Percentiles rank a stretch among this genome's conserved stretches.
phyloP scores from a whole-genome alignment of 2,329 filamentous ascomycete genomes.

The Bipolaris gigantea region DNA sequence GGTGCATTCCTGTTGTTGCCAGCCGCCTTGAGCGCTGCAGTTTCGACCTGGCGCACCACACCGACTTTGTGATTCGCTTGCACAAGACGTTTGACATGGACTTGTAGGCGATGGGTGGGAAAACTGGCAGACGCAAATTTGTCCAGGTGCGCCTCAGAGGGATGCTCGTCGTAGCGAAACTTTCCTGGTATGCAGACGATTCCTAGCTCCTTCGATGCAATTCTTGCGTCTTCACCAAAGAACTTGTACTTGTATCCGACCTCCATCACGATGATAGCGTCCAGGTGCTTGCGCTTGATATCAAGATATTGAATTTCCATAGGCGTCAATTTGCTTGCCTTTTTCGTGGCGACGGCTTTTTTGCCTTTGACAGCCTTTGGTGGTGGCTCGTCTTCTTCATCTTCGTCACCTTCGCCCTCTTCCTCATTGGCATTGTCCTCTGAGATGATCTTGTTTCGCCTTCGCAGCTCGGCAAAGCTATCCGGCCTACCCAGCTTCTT shows the following conservation, averaged over 20 bases:
- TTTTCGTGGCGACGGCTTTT: constrained; percentile 63
- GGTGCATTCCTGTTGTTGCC: constrained; percentile 93
- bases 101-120: constrained; percentile 84
- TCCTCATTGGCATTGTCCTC: constrained; percentile 58
- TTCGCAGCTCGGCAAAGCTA: constrained; percentile 69
- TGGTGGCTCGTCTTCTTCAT: constrained; percentile 58
- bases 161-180: constrained; percentile 82
- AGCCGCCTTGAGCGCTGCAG: constrained; percentile 90
- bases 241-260: constrained; percentile 98
- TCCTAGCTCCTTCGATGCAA: constrained; percentile 84
- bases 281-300: constrained; percentile 88
- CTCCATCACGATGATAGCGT: constrained; percentile 88
- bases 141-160: constrained; percentile 85
- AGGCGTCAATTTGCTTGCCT: constrained; percentile 82
- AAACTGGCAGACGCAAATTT: constrained; percentile 96
- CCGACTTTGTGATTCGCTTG: constrained; percentile 94
- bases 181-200: constrained; percentile 98
- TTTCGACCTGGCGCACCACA: constrained; percentile 91
- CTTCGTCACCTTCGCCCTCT: constrained; percentile 59
- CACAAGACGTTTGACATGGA: constrained; percentile 92
- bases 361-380: constrained; percentile 53
- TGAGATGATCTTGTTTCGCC: constrained; percentile 58
- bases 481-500: constrained; percentile 87
- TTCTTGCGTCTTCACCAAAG: constrained; percentile 91
- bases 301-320: constrained; percentile 93